Evolutionary conservation across 2,329 filamentous ascomycete species (phyloP).

Genomic region (Calycina herbarum): DNA sequence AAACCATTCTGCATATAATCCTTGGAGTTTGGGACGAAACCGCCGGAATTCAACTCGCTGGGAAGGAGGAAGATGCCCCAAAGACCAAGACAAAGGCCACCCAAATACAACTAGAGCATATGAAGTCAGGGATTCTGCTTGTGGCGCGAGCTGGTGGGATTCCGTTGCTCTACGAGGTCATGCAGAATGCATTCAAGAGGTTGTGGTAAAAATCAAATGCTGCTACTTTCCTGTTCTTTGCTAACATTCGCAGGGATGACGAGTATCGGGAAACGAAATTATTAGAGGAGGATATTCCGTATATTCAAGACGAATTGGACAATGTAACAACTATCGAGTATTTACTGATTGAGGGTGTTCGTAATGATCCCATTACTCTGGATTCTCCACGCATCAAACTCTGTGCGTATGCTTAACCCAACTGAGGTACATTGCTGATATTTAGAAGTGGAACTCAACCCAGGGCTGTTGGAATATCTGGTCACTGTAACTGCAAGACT

Average conservation of each 20-base stretch:
- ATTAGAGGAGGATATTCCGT: conserved; percentile 37
- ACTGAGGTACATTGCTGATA: conserved; percentile 26
- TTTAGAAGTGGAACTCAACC: conserved; percentile 53
- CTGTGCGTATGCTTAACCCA: conserved; percentile 42
- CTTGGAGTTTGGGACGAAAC: conserved; percentile 72
- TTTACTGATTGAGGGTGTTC: conserved; percentile 55
- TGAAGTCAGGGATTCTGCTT: conserved; percentile 54
- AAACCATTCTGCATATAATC: conserved; percentile 60
- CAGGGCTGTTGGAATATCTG: conserved; percentile 70
- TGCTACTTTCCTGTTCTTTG: background rate
- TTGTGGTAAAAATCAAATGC: conserved; percentile 36
- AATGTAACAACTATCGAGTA: conserved; percentile 66
- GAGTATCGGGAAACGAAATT: conserved; percentile 38
- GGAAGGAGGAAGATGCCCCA: conserved; percentile 45
- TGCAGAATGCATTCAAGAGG: conserved; percentile 35
- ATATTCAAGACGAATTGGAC: conserved; percentile 57
- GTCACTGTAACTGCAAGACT: conserved; percentile 67
- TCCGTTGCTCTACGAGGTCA: conserved; percentile 31
- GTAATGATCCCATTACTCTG: conserved; percentile 54
- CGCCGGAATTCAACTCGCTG: conserved; percentile 47
- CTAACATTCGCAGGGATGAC: conserved; percentile 32
- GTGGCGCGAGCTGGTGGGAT: conserved; percentile 49
- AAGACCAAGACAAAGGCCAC: conserved; percentile 51
- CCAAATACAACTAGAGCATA: conserved; percentile 57
- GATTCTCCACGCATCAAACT: conserved; percentile 43